Evolutionary conservation across 1,284 basidiomycete genomes (phyloP).

Genomic region (Fistulinella staudtii): DNA sequence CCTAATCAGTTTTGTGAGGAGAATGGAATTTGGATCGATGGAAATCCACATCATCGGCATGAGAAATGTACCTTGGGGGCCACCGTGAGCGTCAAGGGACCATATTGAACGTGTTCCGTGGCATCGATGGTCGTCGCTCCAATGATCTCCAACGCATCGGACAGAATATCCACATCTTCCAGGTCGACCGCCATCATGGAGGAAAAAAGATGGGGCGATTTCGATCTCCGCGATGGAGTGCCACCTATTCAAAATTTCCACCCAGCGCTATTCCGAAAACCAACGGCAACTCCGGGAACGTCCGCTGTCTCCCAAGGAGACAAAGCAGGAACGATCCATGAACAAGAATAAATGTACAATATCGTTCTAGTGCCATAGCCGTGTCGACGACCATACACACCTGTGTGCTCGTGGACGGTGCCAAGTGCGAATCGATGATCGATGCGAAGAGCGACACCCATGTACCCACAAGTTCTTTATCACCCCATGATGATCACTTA

Average conservation of each 20-base stretch:
- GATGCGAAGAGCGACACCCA: no score
- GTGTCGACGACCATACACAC: no score
- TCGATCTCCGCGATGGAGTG: conserved; percentile 30
- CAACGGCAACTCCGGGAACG: conserved; percentile 13
- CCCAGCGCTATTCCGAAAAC: conserved; percentile 19
- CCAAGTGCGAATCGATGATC: no score
- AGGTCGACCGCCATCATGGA: conserved; percentile 24
- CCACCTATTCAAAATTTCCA: not conserved
- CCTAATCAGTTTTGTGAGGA: no score
- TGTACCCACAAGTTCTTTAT: no score
- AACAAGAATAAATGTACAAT: no score
- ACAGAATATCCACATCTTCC: conserved; percentile 52
- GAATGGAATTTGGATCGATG: conserved; percentile 6
- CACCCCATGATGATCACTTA: no score
- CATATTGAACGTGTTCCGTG: conserved; percentile 42
- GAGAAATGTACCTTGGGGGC: conserved; percentile 47
- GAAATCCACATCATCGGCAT: not conserved
- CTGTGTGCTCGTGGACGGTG: no score
- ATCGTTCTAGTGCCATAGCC: no score
- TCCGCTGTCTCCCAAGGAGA: not conserved
- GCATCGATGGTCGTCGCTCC: conserved; percentile 39
- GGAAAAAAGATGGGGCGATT: conserved; percentile 1
- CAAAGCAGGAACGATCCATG: no score
- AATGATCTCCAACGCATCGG: conserved; percentile 45
- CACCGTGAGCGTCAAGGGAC: conserved; percentile 45